phyloP scores from a whole-genome alignment of 2,329 filamentous ascomycete species.

The Camillea tinctor region DNA sequence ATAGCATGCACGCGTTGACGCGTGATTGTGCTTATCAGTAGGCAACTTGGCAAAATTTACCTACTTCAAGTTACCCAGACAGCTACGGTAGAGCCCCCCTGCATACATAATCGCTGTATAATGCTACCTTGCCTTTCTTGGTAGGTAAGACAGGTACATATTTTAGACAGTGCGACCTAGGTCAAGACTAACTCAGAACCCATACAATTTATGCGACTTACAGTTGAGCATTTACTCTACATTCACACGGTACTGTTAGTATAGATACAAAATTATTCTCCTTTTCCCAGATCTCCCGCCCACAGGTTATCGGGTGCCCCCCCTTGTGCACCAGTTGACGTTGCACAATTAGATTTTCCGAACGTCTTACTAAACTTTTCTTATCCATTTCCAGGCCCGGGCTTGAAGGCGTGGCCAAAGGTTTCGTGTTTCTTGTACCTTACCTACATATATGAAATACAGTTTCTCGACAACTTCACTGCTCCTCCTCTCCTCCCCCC shows the following conservation, averaged over 20 bases:
- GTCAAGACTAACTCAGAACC: too few relatives aligned
- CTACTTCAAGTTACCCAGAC: too few relatives aligned
- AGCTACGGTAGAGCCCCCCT: too few relatives aligned
- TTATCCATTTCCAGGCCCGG: neutral
- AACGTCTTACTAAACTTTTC: conserved; percentile 5
- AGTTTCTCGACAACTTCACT: conserved; percentile 9
- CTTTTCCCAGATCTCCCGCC: neutral
- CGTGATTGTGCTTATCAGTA: too few relatives aligned
- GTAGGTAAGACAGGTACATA: too few relatives aligned
- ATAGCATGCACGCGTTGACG: too few relatives aligned
- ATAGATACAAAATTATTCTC: neutral
- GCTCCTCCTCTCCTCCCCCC: neutral
- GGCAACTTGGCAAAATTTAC: too few relatives aligned
- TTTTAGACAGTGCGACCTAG: too few relatives aligned
- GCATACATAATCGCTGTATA: too few relatives aligned
- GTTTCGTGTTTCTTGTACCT: conserved; percentile 2
- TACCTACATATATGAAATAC: conserved; percentile 2
- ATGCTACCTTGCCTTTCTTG: too few relatives aligned
- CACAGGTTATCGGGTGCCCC: too few relatives aligned
- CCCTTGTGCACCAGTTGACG: neutral
- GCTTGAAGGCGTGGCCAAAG: conserved; percentile 1
- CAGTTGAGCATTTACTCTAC: neutral
- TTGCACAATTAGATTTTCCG: conserved; percentile 20
- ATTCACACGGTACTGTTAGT: neutral
- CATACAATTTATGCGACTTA: neutral